A percentile compares a stretch with the other conserved stretches of the same genome.
phyloP scores from a whole-genome alignment of 805 yeast genomes.

The Cyberlindnera japonica region DNA sequence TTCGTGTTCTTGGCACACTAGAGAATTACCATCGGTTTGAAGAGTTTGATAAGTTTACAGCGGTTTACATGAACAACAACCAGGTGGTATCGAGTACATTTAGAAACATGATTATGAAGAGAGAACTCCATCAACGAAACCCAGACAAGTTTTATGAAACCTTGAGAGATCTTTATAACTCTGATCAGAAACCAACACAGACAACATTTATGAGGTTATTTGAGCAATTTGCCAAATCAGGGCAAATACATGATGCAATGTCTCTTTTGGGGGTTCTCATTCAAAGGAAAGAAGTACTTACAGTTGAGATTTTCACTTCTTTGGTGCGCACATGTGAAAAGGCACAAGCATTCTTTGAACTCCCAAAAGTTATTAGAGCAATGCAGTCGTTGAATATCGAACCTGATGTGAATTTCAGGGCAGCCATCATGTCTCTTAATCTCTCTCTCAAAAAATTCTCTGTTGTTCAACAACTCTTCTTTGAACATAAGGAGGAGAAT shows the following conservation, averaged over 20 bases:
- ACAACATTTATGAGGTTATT: slow-evolving; percentile 18
- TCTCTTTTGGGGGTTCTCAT: slow-evolving; percentile 15
- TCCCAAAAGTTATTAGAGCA: slow-evolving; percentile 6
- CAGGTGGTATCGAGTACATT: background rate
- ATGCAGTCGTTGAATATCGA: slow-evolving; percentile 16
- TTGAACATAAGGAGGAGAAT: background rate
- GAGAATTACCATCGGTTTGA: background rate
- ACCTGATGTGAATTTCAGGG: slow-evolving; percentile 14
- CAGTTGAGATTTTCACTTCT: slow-evolving; percentile 8
- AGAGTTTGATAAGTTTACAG: slow-evolving; percentile 10
- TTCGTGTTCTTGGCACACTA: slow-evolving; percentile 1
- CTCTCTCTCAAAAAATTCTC: slow-evolving; percentile 9
- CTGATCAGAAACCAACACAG: slow-evolving; percentile 10
- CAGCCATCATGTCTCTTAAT: slow-evolving; percentile 17
- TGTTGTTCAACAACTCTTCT: slow-evolving; percentile 13
- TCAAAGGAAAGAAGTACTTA: slow-evolving; percentile 8
- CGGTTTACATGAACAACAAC: background rate
- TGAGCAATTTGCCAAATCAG: slow-evolving; percentile 18
- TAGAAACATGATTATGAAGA: slow-evolving; percentile 13
- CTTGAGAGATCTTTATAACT: slow-evolving; percentile 6
- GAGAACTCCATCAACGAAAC: slow-evolving; percentile 3
- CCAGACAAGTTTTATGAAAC: slow-evolving; percentile 4
- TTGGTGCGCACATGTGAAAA: slow-evolving; percentile 15
- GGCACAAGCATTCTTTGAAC: slow-evolving; percentile 8
- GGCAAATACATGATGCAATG: slow-evolving; percentile 20